Conservation (phyloP, 1,284 basidiomycete genomes). For the Psilocybe mexicana region DNA sequence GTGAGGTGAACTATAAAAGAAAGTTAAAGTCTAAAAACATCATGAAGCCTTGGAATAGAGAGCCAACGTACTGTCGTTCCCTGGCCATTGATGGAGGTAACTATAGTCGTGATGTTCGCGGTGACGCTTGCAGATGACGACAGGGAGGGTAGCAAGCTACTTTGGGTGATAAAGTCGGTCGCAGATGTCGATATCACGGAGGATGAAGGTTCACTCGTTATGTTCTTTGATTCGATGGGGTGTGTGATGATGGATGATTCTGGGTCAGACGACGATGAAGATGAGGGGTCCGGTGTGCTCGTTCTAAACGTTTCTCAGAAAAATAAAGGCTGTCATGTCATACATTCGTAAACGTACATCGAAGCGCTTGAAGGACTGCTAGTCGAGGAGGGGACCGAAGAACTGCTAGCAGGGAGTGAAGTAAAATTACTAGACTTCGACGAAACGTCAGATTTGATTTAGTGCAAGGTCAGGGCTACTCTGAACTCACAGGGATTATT, state of each 20-base stretch:
- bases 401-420: not conserved
- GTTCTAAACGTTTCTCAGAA: not conserved
- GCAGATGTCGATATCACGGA: not conserved
- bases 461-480: not conserved
- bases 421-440: not conserved
- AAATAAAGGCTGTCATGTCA: not conserved
- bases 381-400: not conserved
- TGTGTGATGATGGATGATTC: not conserved
- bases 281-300: not conserved
- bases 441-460: no score
- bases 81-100: constrained; percentile 16
- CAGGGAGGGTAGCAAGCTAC: not conserved
- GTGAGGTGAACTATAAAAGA: constrained; percentile 17
- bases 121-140: not conserved
- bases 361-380: not conserved
- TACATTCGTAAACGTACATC: not conserved
- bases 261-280: not conserved
- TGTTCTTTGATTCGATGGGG: not conserved
- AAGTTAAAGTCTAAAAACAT: not conserved
- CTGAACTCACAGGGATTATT: constrained; percentile 1
- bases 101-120: constrained; percentile 28
- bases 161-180: not conserved
- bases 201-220: not conserved
- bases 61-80: constrained; percentile 20
- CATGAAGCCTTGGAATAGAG: not conserved